Percentiles rank a stretch among this genome's conserved stretches.
Evolutionary conservation across 1,284 basidiomycete species (phyloP).

Genomic region (Mycosarcoma mackinlayi): DNA sequence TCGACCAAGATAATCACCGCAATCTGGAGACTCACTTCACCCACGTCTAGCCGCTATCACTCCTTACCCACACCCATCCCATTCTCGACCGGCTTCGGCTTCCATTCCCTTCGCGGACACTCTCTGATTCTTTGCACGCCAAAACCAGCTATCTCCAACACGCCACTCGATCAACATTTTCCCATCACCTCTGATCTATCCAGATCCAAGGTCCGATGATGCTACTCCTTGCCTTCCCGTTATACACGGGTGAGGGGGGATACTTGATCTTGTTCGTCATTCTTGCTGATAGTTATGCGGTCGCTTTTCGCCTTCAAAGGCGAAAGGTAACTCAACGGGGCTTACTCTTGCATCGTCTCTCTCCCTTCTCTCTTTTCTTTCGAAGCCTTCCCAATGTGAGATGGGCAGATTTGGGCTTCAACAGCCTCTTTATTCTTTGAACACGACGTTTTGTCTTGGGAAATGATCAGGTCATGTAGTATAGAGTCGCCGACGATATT

Average conservation of each 20-base stretch:
- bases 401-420: constrained; percentile 20
- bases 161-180: constrained; percentile 9
- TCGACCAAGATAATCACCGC: background rate
- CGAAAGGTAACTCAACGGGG: constrained; percentile 57
- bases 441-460: no score
- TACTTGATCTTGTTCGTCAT: constrained; percentile 49
- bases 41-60: background rate
- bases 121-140: background rate
- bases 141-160: background rate
- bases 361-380: background rate
- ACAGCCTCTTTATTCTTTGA: constrained; percentile 31
- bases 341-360: constrained; percentile 59
- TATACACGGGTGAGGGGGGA: background rate
- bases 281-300: constrained; percentile 54
- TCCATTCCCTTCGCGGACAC: background rate
- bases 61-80: background rate
- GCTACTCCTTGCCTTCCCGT: background rate
- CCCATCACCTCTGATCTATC: constrained; percentile 1
- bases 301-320: constrained; percentile 20
- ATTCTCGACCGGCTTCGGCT: background rate
- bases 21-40: background rate
- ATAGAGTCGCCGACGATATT: no score
- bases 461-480: no score
- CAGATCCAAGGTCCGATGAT: background rate
- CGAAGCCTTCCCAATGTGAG: background rate